Percentiles rank a stretch among this genome's conserved stretches.
These are phyloP conservation scores for Cyclostephanos invisitatus DNA, from an alignment of 108 stramenopile species.

Conservation along the genomic window DNA sequence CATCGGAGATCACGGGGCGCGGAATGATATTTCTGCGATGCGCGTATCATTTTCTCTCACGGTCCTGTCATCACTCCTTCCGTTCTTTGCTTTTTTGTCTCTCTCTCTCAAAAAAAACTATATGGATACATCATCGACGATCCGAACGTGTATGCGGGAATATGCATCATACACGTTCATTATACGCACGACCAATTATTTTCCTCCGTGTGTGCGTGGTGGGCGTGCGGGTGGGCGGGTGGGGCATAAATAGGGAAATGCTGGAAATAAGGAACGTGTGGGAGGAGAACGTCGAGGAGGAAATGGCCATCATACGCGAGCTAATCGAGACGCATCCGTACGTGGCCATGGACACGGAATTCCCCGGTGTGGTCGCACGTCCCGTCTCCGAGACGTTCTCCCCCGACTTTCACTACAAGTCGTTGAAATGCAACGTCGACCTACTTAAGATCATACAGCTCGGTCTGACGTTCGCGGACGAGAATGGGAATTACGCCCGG, in stretches of 20 bases:
- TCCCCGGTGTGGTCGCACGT: conserved; percentile 98
- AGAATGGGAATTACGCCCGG: conserved; percentile 87
- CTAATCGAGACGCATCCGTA: conserved; percentile 94
- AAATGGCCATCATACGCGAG: conserved; percentile 93
- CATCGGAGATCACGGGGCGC: too few species aligned
- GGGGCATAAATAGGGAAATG: conserved; percentile 49
- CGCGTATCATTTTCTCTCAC: too few species aligned
- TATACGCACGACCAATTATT: too few species aligned
- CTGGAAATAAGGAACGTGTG: conserved; percentile 93
- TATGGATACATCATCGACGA: too few species aligned
- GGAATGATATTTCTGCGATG: too few species aligned
- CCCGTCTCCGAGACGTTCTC: conserved; percentile 92
- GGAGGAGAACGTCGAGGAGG: conserved; percentile 91
- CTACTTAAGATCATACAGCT: conserved; percentile 98
- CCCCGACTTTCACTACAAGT: conserved; percentile 97
- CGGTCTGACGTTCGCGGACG: conserved; percentile 94
- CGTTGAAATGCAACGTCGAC: conserved; percentile 98
- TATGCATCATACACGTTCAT: too few species aligned
- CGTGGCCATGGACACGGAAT: conserved; percentile 99
- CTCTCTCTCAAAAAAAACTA: too few species aligned
- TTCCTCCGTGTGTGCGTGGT: too few species aligned
- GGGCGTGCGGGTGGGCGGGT: too few species aligned
- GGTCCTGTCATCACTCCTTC: too few species aligned
- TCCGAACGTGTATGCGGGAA: too few species aligned
- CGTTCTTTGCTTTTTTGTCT: too few species aligned